These are phyloP conservation scores for Mucor indicus DNA, from an alignment of 371 early-diverging fungal genomes.

Conservation along the genomic window DNA sequence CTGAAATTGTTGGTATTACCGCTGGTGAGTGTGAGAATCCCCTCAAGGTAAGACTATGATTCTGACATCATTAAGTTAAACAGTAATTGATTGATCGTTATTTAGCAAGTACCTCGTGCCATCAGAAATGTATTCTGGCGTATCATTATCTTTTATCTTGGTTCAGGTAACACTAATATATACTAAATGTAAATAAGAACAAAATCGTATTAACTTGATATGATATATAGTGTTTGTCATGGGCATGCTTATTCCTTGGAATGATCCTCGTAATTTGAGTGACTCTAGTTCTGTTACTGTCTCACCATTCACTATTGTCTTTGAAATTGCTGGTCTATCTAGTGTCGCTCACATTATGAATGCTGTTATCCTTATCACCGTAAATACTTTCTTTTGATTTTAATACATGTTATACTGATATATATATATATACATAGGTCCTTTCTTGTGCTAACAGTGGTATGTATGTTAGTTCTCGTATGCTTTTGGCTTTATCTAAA, in stretches of 20 bases:
- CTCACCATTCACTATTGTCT: conserved; percentile 71
- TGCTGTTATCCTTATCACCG: conserved; percentile 73
- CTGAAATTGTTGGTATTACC: conserved; percentile 69
- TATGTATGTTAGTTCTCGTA: conserved; percentile 68
- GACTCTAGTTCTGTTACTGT: conserved; percentile 40
- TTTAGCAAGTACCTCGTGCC: conserved; percentile 34
- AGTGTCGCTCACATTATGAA: conserved; percentile 73
- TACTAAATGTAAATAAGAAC: too few species aligned
- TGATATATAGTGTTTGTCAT: conserved; percentile 53
- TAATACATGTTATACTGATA: not conserved
- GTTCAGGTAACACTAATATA: conserved; percentile 37
- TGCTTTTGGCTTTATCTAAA: conserved; percentile 58
- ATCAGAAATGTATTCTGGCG: conserved; percentile 61
- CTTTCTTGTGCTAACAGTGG: conserved; percentile 75
- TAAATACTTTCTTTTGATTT: conserved; percentile 22
- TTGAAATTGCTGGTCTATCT: conserved; percentile 58
- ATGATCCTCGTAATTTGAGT: conserved; percentile 51
- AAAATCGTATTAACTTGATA: not conserved
- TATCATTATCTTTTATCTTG: conserved; percentile 62
- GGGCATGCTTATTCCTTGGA: conserved; percentile 58
- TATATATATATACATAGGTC: conserved; percentile 6
- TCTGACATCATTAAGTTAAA: not conserved
- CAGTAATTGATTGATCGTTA: not conserved
- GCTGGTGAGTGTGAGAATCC: conserved; percentile 57
- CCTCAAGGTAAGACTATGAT: conserved; percentile 31